Evolutionary conservation across 1,284 basidiomycete species (phyloP).

Genomic region (Cutaneotrichosporon curvatum): DNA sequence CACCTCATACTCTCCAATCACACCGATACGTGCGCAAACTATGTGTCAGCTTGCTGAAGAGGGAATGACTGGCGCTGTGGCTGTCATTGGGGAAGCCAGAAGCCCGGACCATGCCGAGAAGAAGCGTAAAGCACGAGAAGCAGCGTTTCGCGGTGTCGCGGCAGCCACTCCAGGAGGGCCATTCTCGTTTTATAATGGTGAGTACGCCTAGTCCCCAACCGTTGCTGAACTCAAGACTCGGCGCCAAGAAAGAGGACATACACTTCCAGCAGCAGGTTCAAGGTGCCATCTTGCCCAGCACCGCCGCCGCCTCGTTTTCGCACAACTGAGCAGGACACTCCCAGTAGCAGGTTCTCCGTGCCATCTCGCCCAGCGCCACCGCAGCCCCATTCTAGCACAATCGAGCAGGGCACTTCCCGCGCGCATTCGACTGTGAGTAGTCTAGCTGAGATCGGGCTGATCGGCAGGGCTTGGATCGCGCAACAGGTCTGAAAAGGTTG

Average conservation of each 20-base stretch:
- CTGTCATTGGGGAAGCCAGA: conserved; percentile 3
- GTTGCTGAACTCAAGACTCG: background rate
- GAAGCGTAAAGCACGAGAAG: conserved; percentile 24
- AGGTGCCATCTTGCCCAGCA: conserved; percentile 4
- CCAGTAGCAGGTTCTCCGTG: too few relatives aligned
- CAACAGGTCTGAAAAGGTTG: conserved; percentile 6
- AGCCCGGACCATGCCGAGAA: conserved; percentile 14
- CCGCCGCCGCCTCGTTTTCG: too few relatives aligned
- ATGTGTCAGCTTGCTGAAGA: conserved; percentile 15
- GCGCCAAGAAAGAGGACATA: conserved; percentile 1
- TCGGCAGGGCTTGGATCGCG: background rate
- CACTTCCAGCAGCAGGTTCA: conserved; percentile 2
- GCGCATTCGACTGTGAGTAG: too few relatives aligned
- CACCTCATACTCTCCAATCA: too few relatives aligned
- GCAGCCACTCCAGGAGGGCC: conserved; percentile 23
- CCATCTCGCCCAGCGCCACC: too few relatives aligned
- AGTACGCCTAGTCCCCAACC: too few relatives aligned
- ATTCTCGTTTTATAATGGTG: conserved; percentile 27
- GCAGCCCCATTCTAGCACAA: too few relatives aligned
- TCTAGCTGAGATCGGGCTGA: too few relatives aligned
- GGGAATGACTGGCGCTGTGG: conserved; percentile 9
- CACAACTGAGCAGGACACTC: too few relatives aligned
- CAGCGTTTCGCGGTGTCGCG: conserved; percentile 26
- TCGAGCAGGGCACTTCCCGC: too few relatives aligned
- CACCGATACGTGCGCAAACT: conserved; percentile 2